Percentiles rank a stretch among this genome's conserved stretches.
phyloP scores from a whole-genome alignment of 1,284 basidiomycete species.

The Rhizoctonia solani region DNA sequence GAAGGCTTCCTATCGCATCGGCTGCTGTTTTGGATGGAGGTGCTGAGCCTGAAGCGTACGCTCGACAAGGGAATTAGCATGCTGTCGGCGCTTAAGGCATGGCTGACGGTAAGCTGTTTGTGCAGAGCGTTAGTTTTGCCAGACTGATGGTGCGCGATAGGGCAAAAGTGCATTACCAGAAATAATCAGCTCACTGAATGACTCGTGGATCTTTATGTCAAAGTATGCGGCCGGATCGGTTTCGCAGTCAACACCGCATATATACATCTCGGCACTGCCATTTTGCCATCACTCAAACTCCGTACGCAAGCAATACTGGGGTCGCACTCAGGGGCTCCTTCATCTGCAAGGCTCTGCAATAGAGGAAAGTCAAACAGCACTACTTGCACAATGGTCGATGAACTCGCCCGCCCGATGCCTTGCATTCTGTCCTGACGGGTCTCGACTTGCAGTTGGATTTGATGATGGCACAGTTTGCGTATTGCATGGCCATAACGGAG shows the following conservation, averaged over 20 bases:
- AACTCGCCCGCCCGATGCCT: not conserved
- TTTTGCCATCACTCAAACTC: too few species aligned
- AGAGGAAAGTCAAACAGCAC: not conserved
- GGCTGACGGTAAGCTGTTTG: not conserved
- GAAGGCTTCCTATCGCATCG: not conserved
- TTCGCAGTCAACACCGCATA: too few species aligned
- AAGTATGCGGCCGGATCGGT: too few species aligned
- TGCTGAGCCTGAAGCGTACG: too few species aligned
- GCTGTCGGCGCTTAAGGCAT: not conserved
- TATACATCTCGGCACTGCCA: too few species aligned
- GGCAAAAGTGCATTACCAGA: not conserved
- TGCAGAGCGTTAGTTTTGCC: not conserved
- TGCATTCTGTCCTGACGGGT: not conserved
- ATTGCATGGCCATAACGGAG: not conserved
- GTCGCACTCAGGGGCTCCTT: not conserved
- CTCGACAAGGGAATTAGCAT: too few species aligned
- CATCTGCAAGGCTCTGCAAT: not conserved
- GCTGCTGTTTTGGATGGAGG: conserved; percentile 19
- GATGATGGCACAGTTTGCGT: too few species aligned
- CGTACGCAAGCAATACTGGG: too few species aligned
- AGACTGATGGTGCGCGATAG: not conserved
- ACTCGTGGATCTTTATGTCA: not conserved
- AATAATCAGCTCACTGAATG: not conserved
- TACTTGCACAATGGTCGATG: not conserved
- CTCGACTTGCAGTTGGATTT: not conserved